These are phyloP conservation scores for Daldinia grandis DNA, from an alignment of 495 filamentous ascomycete genomes.

Conservation along the genomic window DNA sequence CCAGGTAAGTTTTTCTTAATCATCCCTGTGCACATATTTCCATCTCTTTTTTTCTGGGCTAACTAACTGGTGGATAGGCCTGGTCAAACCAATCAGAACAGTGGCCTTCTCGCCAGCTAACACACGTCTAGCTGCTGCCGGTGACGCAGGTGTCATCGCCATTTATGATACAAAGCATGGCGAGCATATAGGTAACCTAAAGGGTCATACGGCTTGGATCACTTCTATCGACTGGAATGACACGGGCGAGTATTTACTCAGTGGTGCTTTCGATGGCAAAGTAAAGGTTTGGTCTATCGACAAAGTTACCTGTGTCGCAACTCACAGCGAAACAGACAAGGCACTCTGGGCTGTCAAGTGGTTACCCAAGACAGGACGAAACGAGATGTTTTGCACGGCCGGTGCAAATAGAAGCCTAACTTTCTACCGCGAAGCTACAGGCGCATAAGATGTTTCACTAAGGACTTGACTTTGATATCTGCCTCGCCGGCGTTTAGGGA, in stretches of 20 bases:
- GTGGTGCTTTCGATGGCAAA: conserved; percentile 89
- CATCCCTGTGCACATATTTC: not conserved
- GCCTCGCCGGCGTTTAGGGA: conserved; percentile 40
- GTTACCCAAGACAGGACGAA: conserved; percentile 76
- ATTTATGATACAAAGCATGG: conserved; percentile 91
- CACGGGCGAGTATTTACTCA: conserved; percentile 92
- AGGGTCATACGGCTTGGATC: conserved; percentile 84
- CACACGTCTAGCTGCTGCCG: conserved; percentile 88
- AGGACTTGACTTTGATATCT: not conserved
- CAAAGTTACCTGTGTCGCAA: conserved; percentile 83
- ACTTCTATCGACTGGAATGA: conserved; percentile 89
- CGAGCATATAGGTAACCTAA: conserved; percentile 87
- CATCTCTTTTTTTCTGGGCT: not conserved
- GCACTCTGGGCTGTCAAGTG: conserved; percentile 88
- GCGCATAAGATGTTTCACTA: conserved; percentile 55
- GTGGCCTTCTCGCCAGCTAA: conserved; percentile 87
- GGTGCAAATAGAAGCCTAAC: conserved; percentile 81
- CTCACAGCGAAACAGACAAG: conserved; percentile 88
- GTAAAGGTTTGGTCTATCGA: conserved; percentile 95
- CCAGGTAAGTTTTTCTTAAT: conserved; percentile 63
- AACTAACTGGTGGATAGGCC: conserved; percentile 60
- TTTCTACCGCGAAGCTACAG: conserved; percentile 93
- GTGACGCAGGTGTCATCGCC: conserved; percentile 86
- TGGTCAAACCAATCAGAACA: conserved; percentile 82
- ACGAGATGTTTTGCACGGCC: conserved; percentile 86